Percentiles rank a stretch among this genome's conserved stretches.
phyloP scores from a whole-genome alignment of 1,284 basidiomycete species.

The Irpex sp. region DNA sequence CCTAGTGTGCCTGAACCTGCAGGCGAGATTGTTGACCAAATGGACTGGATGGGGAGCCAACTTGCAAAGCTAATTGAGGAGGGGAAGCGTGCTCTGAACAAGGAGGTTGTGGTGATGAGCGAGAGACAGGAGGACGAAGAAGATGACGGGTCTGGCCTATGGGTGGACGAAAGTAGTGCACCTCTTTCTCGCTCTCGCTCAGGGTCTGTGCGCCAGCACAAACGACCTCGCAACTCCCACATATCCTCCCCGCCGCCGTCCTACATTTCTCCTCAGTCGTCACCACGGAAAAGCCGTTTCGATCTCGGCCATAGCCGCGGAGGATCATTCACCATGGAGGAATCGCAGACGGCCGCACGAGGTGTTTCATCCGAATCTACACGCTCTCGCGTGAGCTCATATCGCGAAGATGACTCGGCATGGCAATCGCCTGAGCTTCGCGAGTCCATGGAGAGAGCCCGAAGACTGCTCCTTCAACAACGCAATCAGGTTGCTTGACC shows the following conservation, averaged over 20 bases:
- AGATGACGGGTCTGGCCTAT: slow-evolving; percentile 67
- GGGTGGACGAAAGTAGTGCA: slow-evolving; percentile 37
- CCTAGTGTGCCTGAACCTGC: slow-evolving; percentile 11
- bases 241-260: slow-evolving; percentile 12
- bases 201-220: slow-evolving; percentile 25
- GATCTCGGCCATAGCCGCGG: slow-evolving; percentile 20
- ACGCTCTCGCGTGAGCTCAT: slow-evolving; percentile 21
- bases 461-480: slow-evolving; percentile 36
- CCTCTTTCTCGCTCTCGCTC: slow-evolving; percentile 24
- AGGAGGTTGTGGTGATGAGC: slow-evolving; percentile 69
- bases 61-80: slow-evolving; percentile 67
- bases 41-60: slow-evolving; percentile 74
- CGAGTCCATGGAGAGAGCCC: slow-evolving; percentile 61
- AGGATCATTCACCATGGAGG: slow-evolving; percentile 12
- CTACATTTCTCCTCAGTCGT: slow-evolving; percentile 23
- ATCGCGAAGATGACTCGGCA: slow-evolving; percentile 34
- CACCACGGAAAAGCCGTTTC: slow-evolving; percentile 30
- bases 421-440: slow-evolving; percentile 60
- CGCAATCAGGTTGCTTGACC: background rate
- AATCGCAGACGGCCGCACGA: slow-evolving; percentile 16
- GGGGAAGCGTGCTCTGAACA: slow-evolving; percentile 65
- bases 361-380: slow-evolving; percentile 29
- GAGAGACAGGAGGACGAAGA: slow-evolving; percentile 69
- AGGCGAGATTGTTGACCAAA: slow-evolving; percentile 41
- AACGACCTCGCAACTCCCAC: slow-evolving; percentile 22